phyloP scores from a whole-genome alignment of 2,329 filamentous ascomycete species.

The Aspergillus fischeri region DNA sequence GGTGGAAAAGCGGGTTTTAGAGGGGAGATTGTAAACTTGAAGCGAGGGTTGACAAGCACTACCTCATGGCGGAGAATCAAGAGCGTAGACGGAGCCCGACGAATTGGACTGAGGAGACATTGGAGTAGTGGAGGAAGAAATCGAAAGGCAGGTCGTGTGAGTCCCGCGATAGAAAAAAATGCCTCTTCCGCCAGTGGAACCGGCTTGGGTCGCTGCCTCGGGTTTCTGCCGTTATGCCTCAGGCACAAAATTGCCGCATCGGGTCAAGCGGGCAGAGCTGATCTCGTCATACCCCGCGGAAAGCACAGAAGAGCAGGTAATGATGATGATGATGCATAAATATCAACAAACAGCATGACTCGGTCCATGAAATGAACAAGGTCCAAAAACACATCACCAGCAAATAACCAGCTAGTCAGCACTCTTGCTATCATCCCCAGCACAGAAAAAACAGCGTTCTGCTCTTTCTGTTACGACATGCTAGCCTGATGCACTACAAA shows the following conservation, averaged over 20 bases:
- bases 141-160: slow-evolving; percentile 28
- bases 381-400: slow-evolving; percentile 4
- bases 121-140: slow-evolving; percentile 16
- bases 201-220: slow-evolving; percentile 20
- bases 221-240: slow-evolving; percentile 23
- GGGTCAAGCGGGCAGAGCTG: slow-evolving; percentile 18
- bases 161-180: slow-evolving; percentile 33
- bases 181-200: slow-evolving; percentile 34
- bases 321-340: not conserved
- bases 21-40: slow-evolving; percentile 9
- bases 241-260: slow-evolving; percentile 22
- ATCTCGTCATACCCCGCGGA: slow-evolving; percentile 20
- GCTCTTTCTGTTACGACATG: slow-evolving; percentile 16
- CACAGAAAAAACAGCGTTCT: slow-evolving; percentile 8
- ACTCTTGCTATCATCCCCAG: slow-evolving; percentile 11
- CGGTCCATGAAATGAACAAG: slow-evolving; percentile 4
- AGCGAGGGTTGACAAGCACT: slow-evolving; percentile 22
- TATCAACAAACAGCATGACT: slow-evolving; percentile 1
- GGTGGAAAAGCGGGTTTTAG: slow-evolving; percentile 7
- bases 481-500: slow-evolving; percentile 21
- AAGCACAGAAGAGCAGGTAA: slow-evolving; percentile 4
- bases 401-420: slow-evolving; percentile 4
- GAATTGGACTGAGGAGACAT: slow-evolving; percentile 19
- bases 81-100: slow-evolving; percentile 14
- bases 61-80: slow-evolving; percentile 32